Base-by-base conservation (phyloP, 2,329 filamentous ascomycete species). In the Xylariales sp. region DNA sequence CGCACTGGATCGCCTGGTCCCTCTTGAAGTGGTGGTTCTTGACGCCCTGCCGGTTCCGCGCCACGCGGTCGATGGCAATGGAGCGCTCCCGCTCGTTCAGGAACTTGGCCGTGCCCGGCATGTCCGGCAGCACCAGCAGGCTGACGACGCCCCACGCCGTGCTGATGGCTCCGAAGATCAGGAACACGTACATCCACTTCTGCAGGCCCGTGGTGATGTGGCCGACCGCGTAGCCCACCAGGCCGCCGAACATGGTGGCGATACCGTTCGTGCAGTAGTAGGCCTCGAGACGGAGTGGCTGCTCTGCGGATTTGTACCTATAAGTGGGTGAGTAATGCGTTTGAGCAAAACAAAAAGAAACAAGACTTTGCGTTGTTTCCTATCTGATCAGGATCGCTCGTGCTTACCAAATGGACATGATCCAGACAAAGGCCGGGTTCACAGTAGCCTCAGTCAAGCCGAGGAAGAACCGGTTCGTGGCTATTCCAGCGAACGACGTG, bases 251-350 rank as follows among this genome's bases (percentile, higher is more conserved):
- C 69, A 78, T 78, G 11, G 74, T 77, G 3, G 74, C 76, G 11
- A 81, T 63, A 3, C 77, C 77, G 45, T 80, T 79, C 2, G 70
- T 74, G 43, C 70, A 72, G 48, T 78, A 78, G 55, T 74, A 81
- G 1, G 68, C 60, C 34, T 72, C 73, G 6, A 76, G 62, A 1
- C 75, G 67, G 5, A 78, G 54, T 0, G 69, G 69, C 46, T 74
- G 71, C 49, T 75, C 69, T 3, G 58, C 53, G 5, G 54, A 51
- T 2, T 60, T 67, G 42, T 65, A 66, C 31, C 31, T 33, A 33
- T 20, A 21, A 13, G 14, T 16, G 17, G 6, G 12, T 33, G 7
- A 31, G 29, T 17, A 17, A 8, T 13, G 16, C 6, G 16, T 12
- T 13, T 18, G 29, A 13, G 16, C 8, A 5, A 6, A 8, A 15